Base-by-base conservation (phyloP, 768 basidiomycete genomes). In the Antrodiella citrinella region DNA sequence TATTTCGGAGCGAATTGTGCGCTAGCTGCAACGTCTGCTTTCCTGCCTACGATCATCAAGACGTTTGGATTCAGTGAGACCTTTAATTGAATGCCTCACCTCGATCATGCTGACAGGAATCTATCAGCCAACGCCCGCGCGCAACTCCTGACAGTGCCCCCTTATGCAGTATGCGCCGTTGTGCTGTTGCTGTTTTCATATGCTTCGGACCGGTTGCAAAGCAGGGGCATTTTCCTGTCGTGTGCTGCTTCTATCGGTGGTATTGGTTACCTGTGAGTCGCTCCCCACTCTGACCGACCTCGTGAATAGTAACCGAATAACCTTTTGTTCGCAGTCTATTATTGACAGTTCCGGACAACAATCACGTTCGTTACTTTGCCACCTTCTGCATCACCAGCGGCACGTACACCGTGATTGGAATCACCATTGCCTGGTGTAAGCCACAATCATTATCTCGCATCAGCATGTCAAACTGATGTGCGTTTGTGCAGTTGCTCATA, bases 1-100 rank as follows among this genome's bases (percentile, higher is more conserved):
- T 90, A 87, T 63, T 88, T 90, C 59, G 86, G 84, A 24, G 67
- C 86, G 45, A 89, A 89, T 58, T 78, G 77, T 46, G 83, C 86
- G 19, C 68, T 90, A 13, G 81, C 85, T n/a, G 85, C 87, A 7
- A 84, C 84, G 26, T 82, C 83, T 20, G 86, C 87, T 0, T 92
- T 92, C 68, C 67, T 92, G 48, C 90, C 90, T 2, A 91, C 87
- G 2, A 87, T 91, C 58, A 78, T 91, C 41, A 72, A 70, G 40
- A 86, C 82, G 0, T 80, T 90, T 50, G 85, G 85, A 26, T 81
- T 75, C 56, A 77, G 86, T 87, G 50, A 44, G 85, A 69, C 22
- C 38, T 38, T 38, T 21, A n/a, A n/a, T 15, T 25, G 25, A 4
- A 35, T 43, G 15, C n/a, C 15, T 10, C 13, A 48, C 19, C 30